phyloP scores from a whole-genome alignment of 768 basidiomycete genomes.

The Leccinum fibrillosum region DNA sequence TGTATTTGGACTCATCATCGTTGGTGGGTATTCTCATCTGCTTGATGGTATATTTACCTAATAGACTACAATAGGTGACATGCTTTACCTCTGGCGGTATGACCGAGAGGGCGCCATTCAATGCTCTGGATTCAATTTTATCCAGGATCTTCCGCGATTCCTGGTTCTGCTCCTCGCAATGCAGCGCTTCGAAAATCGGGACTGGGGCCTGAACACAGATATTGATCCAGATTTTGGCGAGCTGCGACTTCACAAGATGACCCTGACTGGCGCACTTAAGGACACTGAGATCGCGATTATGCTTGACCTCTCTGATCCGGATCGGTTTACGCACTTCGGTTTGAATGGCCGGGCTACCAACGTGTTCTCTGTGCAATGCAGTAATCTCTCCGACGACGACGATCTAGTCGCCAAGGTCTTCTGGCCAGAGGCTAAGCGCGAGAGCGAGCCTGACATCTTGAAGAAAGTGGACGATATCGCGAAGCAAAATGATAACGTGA shows the following conservation, averaged over 20 bases:
- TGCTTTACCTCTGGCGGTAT: neutral
- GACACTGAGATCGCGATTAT: too few species aligned
- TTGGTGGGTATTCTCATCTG: too few species aligned
- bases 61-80: too few species aligned
- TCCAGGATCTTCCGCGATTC: neutral
- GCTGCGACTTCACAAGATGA: too few species aligned
- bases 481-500: neutral
- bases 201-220: neutral
- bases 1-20: too few species aligned
- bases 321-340: too few species aligned
- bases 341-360: too few species aligned
- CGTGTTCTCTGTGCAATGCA: too few species aligned
- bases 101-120: neutral
- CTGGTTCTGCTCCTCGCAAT: neutral
- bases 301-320: too few species aligned
- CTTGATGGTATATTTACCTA: too few species aligned
- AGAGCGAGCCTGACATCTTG: neutral
- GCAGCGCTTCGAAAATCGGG: neutral
- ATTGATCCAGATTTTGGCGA: too few species aligned
- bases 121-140: neutral
- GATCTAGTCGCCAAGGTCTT: neutral
- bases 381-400: neutral
- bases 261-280: too few species aligned
- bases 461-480: neutral
- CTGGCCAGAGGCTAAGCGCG: neutral